Percentiles rank a stretch among this genome's conserved stretches.
Conservation (phyloP, 306 rosid species). For the Quercus alba region DNA sequence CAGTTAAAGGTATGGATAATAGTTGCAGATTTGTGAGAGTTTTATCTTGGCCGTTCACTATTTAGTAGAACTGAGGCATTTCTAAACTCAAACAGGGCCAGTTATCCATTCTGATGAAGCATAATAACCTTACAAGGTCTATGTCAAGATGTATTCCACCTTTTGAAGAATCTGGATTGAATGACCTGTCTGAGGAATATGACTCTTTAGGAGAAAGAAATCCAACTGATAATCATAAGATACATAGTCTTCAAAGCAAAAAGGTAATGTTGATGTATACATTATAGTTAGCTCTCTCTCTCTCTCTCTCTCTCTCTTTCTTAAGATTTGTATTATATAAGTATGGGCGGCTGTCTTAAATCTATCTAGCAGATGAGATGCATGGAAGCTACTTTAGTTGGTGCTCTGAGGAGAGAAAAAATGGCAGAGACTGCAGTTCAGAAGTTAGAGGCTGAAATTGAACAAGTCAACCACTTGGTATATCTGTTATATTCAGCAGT, state of each 20-base stretch:
- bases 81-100: slow-evolving; percentile 60
- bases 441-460: slow-evolving; percentile 62
- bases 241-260: slow-evolving; percentile 30
- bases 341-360: slow-evolving; percentile 21
- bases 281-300: background rate
- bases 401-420: slow-evolving; percentile 83
- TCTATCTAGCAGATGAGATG: slow-evolving; percentile 52
- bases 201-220: slow-evolving; percentile 27
- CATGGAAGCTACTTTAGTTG: slow-evolving; percentile 58
- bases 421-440: slow-evolving; percentile 54
- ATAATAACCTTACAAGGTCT: slow-evolving; percentile 29
- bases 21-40: slow-evolving; percentile 22
- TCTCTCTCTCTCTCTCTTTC: slow-evolving; percentile 6
- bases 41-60: slow-evolving; percentile 12
- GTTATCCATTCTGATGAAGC: slow-evolving; percentile 65
- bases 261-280: slow-evolving; percentile 38
- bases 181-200: slow-evolving; percentile 42
- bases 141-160: slow-evolving; percentile 46
- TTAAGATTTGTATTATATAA: slow-evolving; percentile 13
- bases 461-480: slow-evolving; percentile 56
- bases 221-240: slow-evolving; percentile 28
- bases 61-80: slow-evolving; percentile 28
- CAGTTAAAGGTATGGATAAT: slow-evolving; percentile 65
- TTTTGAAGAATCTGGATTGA: slow-evolving; percentile 43
- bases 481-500: slow-evolving; percentile 19